Evolutionary conservation across 306 rosid species (phyloP), one percentile per base, ranked within the genome.

Genomic region (Hippophae tibetana): DNA sequence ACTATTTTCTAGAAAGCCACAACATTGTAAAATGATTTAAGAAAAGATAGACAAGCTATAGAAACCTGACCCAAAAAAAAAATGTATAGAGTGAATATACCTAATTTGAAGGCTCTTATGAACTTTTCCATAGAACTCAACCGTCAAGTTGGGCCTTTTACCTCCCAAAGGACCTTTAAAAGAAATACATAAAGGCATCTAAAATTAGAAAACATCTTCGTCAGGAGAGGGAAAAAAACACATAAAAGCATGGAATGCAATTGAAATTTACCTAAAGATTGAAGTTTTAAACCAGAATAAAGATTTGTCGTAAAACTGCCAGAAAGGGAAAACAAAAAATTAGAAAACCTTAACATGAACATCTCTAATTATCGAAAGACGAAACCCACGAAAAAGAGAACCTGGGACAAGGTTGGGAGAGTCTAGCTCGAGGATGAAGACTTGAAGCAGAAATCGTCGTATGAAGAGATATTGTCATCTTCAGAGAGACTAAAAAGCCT

Each of bases 201-300:
- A 18, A 18, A 47, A 61, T 60, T 2, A 69, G 56, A 42, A 60
- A 11, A 13, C 5, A 12, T n/a, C 31, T 6, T 52, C 7, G 7
- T 5, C 42, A 40, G 26, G 9, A 31, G 54, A 41, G 5, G n/a
- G 53, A 23, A 8, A 52, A 41, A 50, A 23, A 60, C 42, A 68
- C 1, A 51, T 25, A 43, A 43, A 49, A 43, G 45, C 7, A 26
- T 11, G 43, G 23, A 40, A 54, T 52, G 31, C 25, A 10, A 65
- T 26, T 46, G 10, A 69, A 40, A 46, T 69, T 25, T 27, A 81
- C 96, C 56, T 46, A 76, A 14, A 73, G 89, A 74, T 79, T 87
- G 95, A 72, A 71, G 89, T 76, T 80, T 92, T 65, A 92, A 58
- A 50, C 95, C 95, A 5, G 96, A 76, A 76, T 78, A 83, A 65